Percentiles rank a stretch among this genome's conserved stretches.
Conservation (phyloP, 164 flowering plant species). For the Liquidambar formosana region DNA sequence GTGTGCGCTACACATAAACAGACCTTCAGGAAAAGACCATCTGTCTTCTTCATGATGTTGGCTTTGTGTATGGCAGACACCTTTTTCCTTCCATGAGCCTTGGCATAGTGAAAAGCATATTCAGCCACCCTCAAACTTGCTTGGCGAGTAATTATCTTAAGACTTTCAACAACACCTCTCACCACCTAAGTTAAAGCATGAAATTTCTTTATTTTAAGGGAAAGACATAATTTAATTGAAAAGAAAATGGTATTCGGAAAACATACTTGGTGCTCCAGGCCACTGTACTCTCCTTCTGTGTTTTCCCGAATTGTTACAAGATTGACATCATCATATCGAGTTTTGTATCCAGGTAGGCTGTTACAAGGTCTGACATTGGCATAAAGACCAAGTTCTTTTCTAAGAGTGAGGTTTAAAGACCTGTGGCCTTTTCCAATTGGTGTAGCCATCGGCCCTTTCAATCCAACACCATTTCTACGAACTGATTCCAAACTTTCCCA, state of each 20-base stretch:
- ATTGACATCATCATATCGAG: constrained; percentile 89
- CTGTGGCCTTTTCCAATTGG: constrained; percentile 97
- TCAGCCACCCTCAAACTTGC: constrained; percentile 97
- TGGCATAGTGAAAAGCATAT: constrained; percentile 97
- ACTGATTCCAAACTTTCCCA: constrained; percentile 98
- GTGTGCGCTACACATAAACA: constrained; percentile 2
- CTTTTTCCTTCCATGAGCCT: constrained; percentile 74
- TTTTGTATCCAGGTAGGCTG: constrained; percentile 91
- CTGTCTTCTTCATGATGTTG: constrained; percentile 96
- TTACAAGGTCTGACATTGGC: constrained; percentile 95
- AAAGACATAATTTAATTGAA: too few relatives aligned
- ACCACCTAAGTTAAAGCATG: constrained; percentile 64
- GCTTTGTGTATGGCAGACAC: constrained; percentile 99
- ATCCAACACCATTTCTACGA: constrained; percentile 69
- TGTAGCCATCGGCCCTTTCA: constrained; percentile 99
- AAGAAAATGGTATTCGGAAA: neutral
- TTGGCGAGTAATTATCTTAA: constrained; percentile 92
- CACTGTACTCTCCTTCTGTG: constrained; percentile 99
- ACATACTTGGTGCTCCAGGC: constrained; percentile 94
- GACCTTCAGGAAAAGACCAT: constrained; percentile 96
- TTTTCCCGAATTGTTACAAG: constrained; percentile 94
- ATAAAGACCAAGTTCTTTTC: constrained; percentile 93
- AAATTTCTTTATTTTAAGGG: neutral
- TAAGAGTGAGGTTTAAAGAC: constrained; percentile 85
- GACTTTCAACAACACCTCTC: constrained; percentile 97